Percentiles rank a stretch among this genome's conserved stretches.
Evolutionary conservation across 1,139 yeast genomes (phyloP).

Genomic region (Saccharomyces hybrid): DNA sequence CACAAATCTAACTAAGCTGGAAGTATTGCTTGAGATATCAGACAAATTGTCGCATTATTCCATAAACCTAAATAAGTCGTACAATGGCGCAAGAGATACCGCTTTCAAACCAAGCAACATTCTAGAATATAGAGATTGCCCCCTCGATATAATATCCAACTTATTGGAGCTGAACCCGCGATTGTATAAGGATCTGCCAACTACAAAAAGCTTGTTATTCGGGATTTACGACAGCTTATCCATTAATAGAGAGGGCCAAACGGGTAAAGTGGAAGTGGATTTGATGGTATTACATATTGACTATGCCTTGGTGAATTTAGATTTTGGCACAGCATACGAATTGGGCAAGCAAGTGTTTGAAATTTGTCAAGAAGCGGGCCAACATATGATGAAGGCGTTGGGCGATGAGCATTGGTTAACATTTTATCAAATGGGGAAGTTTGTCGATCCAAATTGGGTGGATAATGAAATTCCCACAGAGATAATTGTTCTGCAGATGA

Average conservation of each 20-base stretch:
- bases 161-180: slow-evolving; percentile 50
- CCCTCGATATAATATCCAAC: slow-evolving; percentile 34
- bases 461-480: slow-evolving; percentile 33
- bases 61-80: slow-evolving; percentile 27
- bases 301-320: slow-evolving; percentile 46
- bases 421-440: slow-evolving; percentile 50
- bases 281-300: slow-evolving; percentile 50
- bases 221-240: slow-evolving; percentile 37
- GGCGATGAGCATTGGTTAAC: slow-evolving; percentile 41
- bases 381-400: not conserved
- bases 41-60: slow-evolving; percentile 33
- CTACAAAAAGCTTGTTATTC: slow-evolving; percentile 38
- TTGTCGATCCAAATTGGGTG: slow-evolving; percentile 40
- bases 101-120: slow-evolving; percentile 38
- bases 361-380: not conserved
- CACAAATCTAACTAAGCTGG: slow-evolving; percentile 18
- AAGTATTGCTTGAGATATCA: slow-evolving; percentile 35
- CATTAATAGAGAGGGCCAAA: slow-evolving; percentile 1
- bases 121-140: slow-evolving; percentile 27
- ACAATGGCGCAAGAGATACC: slow-evolving; percentile 21
- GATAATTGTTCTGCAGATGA: slow-evolving; percentile 39
- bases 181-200: slow-evolving; percentile 44
- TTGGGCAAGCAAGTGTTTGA: not conserved
- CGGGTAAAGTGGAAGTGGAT: slow-evolving; percentile 20
- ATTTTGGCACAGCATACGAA: slow-evolving; percentile 46